phyloP scores from a whole-genome alignment of 2,329 filamentous ascomycete species.

The Arthroderma uncinatum region DNA sequence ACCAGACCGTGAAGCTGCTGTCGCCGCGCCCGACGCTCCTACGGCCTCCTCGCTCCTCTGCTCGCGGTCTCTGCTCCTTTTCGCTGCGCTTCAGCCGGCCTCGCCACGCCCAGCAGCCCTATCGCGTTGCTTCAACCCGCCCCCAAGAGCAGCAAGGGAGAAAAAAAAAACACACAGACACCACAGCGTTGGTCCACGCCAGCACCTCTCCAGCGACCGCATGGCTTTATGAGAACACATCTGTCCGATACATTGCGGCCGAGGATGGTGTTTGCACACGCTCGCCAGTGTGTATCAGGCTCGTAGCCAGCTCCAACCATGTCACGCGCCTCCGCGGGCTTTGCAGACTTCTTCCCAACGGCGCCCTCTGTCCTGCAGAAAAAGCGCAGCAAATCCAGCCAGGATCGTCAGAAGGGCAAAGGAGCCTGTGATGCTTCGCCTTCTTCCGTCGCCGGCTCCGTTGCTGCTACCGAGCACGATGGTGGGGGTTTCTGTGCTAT shows the following conservation, averaged over 20 bases:
- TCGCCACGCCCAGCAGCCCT: background rate
- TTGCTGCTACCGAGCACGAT: background rate
- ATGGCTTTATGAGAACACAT: conserved; percentile 6
- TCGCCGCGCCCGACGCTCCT: background rate
- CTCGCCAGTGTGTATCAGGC: conserved; percentile 26
- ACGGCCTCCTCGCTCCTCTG: background rate
- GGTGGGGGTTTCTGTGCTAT: background rate
- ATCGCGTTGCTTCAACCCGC: background rate
- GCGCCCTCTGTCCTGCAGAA: conserved; percentile 54
- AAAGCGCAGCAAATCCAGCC: conserved; percentile 39
- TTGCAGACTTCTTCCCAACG: conserved; percentile 76
- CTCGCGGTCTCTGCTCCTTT: background rate
- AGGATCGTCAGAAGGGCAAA: conserved; percentile 52
- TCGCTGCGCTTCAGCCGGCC: background rate
- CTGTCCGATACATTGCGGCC: conserved; percentile 12
- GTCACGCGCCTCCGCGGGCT: conserved; percentile 71
- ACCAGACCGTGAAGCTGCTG: background rate
- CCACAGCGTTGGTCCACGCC: background rate
- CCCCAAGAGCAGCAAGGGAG: background rate
- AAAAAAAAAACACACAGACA: background rate
- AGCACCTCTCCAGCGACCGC: background rate
- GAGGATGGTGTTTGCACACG: conserved; percentile 33
- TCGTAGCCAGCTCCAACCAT: conserved; percentile 49
- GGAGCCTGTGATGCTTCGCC: conserved; percentile 18
- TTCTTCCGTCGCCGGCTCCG: background rate